Evolutionary conservation across 1,284 basidiomycete species (phyloP), one percentile per base, ranked within the genome.

Genomic region (Chiua sp.): DNA sequence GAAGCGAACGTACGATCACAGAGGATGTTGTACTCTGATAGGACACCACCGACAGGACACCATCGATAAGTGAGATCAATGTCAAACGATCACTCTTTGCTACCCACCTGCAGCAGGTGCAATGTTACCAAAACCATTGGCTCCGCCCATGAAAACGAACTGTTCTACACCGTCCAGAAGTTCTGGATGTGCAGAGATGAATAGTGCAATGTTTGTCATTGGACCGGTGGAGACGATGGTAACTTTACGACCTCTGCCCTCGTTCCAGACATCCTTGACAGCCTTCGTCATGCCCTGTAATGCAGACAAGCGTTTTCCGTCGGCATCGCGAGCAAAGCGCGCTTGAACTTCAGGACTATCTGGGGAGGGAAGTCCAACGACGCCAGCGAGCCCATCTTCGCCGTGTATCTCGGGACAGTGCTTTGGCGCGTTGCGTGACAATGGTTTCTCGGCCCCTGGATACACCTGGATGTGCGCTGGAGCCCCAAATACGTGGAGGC

Each of bases 101-200:
- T n/a, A 69, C 79, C 49, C 59, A 86, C 86, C 86, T 67, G 90
- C 91, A 16, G 85, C 87, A 16, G 91, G 78, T n/a, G 88, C 87
- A 50, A 87, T 78, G 68, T 94, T 94, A 0, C 92, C 93, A 16
- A 91, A 70, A 7, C 92, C 92, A 20, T 93, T 86, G 1, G 86
- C 91, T 44, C 93, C 93, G n/a, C 93, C 93, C 93, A 95, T 94
- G 68, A 93, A 92, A 5, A 93, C 89, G 59, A 94, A 85, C 65
- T 92, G 84, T 61, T 90, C 87, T 7, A 94, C 78, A 12, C 81
- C 87, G 3, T 79, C 79, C n/a, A 92, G 68, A 11, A 95, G 77
- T 47, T 92, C 85, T 0, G 90, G 85, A 72, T 90, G 90, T 1
- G 86, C 82, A 60, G 82, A 83, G 22, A 90, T 80, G 69, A 94